Percentiles rank a stretch among this genome's conserved stretches.
phyloP scores from a whole-genome alignment of 208 protist species.

The Acanthamoeba rhysodes region DNA sequence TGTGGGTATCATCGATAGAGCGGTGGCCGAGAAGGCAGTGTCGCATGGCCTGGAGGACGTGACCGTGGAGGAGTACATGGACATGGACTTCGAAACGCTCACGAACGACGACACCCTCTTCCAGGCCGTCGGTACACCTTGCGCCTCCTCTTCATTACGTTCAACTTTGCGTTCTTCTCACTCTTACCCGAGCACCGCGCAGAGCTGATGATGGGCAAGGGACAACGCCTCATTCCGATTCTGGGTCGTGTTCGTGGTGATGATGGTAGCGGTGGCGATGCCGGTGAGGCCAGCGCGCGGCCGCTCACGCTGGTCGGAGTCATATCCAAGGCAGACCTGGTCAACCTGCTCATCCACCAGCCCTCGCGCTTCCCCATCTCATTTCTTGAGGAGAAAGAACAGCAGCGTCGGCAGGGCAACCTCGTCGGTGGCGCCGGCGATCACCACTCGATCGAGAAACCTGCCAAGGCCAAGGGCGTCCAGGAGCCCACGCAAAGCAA shows the following conservation, averaged over 20 bases:
- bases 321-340: constrained; percentile 54
- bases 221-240: constrained; percentile 64
- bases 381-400: neutral
- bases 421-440: too few relatives aligned
- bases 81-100: constrained; percentile 57
- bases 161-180: neutral
- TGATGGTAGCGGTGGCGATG: neutral
- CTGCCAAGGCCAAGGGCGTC: neutral
- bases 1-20: constrained; percentile 65
- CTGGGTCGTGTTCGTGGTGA: neutral
- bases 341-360: constrained; percentile 43
- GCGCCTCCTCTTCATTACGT: neutral
- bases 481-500: neutral
- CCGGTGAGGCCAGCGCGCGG: neutral
- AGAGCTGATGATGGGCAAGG: constrained; percentile 64
- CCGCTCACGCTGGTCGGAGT: constrained; percentile 23
- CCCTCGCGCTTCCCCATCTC: constrained; percentile 73
- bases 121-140: constrained; percentile 37
- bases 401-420: neutral
- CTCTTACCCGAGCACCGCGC: neutral
- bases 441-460: neutral
- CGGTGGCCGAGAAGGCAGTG: constrained; percentile 63
- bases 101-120: constrained; percentile 14
- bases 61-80: constrained; percentile 71
- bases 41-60: constrained; percentile 9